Evolutionary conservation across 768 basidiomycete genomes (phyloP).

Genomic region (Hygrocybe coccinea): DNA sequence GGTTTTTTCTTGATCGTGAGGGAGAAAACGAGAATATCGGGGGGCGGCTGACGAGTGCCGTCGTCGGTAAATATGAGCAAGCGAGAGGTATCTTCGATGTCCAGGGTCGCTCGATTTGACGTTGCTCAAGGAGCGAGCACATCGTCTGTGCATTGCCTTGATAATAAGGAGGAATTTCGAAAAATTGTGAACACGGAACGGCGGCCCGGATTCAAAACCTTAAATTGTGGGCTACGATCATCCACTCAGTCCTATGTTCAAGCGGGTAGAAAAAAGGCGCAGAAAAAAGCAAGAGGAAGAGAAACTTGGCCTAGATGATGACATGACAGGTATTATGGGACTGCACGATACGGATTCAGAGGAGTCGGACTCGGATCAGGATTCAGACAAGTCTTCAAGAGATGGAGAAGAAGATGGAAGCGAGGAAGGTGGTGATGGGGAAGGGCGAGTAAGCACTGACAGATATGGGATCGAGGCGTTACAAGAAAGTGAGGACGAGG

Average conservation of each 20-base stretch:
- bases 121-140: not conserved
- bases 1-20: not conserved
- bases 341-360: conserved; percentile 60
- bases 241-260: conserved; percentile 53
- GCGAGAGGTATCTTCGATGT: not conserved
- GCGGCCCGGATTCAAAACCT: not conserved
- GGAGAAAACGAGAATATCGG: not conserved
- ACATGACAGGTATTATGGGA: conserved; percentile 60
- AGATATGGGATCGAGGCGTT: conserved; percentile 9
- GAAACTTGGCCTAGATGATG: conserved; percentile 57
- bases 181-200: not conserved
- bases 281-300: conserved; percentile 60
- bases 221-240: not conserved
- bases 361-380: conserved; percentile 31
- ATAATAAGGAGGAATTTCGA: not conserved
- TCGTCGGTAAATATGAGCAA: not conserved
- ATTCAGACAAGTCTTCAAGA: conserved; percentile 9
- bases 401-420: conserved; percentile 7
- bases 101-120: not conserved
- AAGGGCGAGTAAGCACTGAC: not conserved
- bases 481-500: conserved; percentile 12
- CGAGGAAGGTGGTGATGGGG: conserved; percentile 16
- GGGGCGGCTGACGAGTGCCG: not conserved
- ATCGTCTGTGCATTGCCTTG: not conserved
- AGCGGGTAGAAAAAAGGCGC: conserved; percentile 66